Conservation (phyloP, 495 filamentous ascomycete species). For the Aspergillus mulundensis region DNA sequence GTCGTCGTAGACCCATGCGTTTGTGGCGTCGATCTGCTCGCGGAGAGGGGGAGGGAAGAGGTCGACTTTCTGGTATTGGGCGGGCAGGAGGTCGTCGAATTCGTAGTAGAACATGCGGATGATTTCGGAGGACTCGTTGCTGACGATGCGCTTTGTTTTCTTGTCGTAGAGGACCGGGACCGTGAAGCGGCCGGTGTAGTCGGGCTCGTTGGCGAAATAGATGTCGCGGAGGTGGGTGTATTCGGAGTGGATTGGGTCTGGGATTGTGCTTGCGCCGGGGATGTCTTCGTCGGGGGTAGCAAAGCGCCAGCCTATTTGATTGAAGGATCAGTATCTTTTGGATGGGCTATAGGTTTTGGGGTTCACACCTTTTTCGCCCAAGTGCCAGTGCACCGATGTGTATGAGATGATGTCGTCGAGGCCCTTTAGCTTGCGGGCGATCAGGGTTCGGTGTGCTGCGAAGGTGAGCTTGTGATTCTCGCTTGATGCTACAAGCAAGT, state of each 20-base stretch:
- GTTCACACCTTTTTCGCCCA: constrained; percentile 52
- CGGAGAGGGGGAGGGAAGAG: constrained; percentile 59
- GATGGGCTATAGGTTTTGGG: too few relatives aligned
- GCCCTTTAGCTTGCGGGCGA: constrained; percentile 63
- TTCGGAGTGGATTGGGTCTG: constrained; percentile 48
- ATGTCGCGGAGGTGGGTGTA: constrained; percentile 57
- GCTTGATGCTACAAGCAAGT: background rate
- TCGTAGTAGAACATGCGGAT: constrained; percentile 68
- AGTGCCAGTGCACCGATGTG: constrained; percentile 66
- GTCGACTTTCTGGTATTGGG: constrained; percentile 54
- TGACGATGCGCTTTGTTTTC: constrained; percentile 53
- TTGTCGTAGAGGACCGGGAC: constrained; percentile 63
- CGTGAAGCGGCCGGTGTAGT: constrained; percentile 58
- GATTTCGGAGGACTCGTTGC: constrained; percentile 57
- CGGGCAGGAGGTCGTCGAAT: constrained; percentile 67
- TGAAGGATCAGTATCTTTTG: too few relatives aligned
- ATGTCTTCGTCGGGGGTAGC: constrained; percentile 59
- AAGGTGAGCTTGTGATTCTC: background rate
- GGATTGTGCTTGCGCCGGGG: constrained; percentile 51
- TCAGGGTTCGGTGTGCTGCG: constrained; percentile 61
- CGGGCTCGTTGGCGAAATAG: constrained; percentile 56
- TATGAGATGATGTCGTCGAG: constrained; percentile 62
- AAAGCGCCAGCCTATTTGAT: constrained; percentile 75
- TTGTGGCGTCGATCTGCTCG: constrained; percentile 65
- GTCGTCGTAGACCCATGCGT: constrained; percentile 78